Percentiles rank a stretch among this genome's conserved stretches.
phyloP scores from a whole-genome alignment of 164 flowering plant species.

The Saururus chinensis region DNA sequence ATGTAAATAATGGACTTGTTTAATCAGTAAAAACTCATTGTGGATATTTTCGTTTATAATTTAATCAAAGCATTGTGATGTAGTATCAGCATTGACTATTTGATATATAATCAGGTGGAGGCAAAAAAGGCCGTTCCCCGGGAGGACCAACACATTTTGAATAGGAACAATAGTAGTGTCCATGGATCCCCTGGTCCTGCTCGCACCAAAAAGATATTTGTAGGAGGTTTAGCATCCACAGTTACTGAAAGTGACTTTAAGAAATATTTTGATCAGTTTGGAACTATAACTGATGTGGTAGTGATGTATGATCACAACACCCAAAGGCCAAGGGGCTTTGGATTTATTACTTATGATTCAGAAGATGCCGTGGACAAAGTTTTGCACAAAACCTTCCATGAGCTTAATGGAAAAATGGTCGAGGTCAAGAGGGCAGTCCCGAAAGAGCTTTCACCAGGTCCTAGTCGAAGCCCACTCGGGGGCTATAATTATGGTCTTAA shows the following conservation, averaged over 20 bases:
- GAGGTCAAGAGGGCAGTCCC: conserved; percentile 86
- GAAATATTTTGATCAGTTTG: conserved; percentile 70
- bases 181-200: conserved; percentile 59
- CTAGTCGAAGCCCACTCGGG: conserved; percentile 45
- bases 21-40: neutral
- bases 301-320: conserved; percentile 86
- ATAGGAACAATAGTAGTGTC: conserved; percentile 28
- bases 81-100: neutral
- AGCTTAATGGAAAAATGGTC: conserved; percentile 71
- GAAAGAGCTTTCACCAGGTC: conserved; percentile 56
- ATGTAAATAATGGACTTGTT: neutral
- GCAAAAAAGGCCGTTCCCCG: conserved; percentile 84
- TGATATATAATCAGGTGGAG: conserved; percentile 45
- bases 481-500: conserved; percentile 46
- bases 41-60: no score
- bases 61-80: no score
- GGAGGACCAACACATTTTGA: conserved; percentile 52
- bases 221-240: conserved; percentile 74
- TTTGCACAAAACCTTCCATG: conserved; percentile 60
- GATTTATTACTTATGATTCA: conserved; percentile 70
- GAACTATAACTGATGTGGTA: conserved; percentile 64
- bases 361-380: conserved; percentile 72
- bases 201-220: conserved; percentile 68
- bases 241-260: conserved; percentile 67
- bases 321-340: conserved; percentile 77